phyloP scores from a whole-genome alignment of 208 protist genomes.

The Herpetomonas samuelpessoai region DNA sequence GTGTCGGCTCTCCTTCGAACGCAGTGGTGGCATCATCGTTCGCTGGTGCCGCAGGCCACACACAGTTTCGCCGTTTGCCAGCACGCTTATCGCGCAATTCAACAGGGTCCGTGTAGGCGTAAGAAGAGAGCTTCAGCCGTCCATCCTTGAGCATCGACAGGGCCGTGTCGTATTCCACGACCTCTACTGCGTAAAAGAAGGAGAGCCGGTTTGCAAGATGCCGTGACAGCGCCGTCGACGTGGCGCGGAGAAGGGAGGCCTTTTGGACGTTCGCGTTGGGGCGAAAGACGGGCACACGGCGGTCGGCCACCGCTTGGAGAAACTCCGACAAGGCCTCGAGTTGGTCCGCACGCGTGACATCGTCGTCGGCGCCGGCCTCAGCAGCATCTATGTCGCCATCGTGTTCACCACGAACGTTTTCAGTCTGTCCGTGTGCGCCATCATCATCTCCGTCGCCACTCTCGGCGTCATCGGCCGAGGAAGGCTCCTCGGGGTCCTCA shows the following conservation, averaged over 20 bases:
- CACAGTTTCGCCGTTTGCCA: constrained; percentile 37
- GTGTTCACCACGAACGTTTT: no score
- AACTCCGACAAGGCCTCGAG: constrained; percentile 75
- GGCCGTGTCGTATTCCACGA: constrained; percentile 61
- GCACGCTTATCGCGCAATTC: constrained; percentile 40
- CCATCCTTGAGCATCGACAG: constrained; percentile 40
- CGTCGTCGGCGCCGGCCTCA: constrained; percentile 14
- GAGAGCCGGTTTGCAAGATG: constrained; percentile 72
- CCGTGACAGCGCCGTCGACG: constrained; percentile 33
- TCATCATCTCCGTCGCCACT: constrained; percentile 4
- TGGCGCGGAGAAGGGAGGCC: constrained; percentile 52
- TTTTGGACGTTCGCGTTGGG: constrained; percentile 55
- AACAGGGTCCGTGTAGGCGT: constrained; percentile 64
- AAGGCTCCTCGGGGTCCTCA: constrained; percentile 39
- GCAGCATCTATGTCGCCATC: no score
- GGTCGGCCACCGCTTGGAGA: constrained; percentile 50
- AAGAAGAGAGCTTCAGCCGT: constrained; percentile 48
- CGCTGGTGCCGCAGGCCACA: constrained; percentile 46
- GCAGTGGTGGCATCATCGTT: constrained; percentile 8
- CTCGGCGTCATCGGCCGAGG: neutral
- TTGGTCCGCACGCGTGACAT: constrained; percentile 11
- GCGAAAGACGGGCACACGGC: constrained; percentile 43
- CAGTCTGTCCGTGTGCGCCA: no score
- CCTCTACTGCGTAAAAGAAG: constrained; percentile 67
- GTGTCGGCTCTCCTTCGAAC: no score